Conservation (phyloP, 2,329 filamentous ascomycete genomes). For the Bipolaris bicolor region DNA sequence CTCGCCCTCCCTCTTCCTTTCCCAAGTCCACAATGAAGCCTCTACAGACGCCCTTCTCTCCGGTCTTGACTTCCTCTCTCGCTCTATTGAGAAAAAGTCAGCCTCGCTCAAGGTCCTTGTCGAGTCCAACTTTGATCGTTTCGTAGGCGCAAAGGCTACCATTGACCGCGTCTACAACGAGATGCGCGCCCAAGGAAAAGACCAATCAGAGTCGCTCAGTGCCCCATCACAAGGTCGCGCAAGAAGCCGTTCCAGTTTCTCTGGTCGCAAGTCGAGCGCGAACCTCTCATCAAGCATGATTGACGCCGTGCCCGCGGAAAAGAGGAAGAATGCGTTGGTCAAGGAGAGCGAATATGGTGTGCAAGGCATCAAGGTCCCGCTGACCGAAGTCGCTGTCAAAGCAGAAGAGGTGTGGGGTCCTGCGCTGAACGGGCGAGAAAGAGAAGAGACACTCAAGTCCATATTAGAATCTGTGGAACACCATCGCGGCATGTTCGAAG, state of each 20-base stretch:
- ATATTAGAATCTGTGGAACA: slow-evolving; percentile 77
- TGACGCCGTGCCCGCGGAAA: slow-evolving; percentile 54
- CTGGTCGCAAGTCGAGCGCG: slow-evolving; percentile 55
- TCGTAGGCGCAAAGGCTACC: slow-evolving; percentile 94
- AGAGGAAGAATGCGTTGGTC: slow-evolving; percentile 85
- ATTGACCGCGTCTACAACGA: slow-evolving; percentile 99
- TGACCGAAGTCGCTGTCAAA: slow-evolving; percentile 89
- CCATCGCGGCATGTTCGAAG: slow-evolving; percentile 81
- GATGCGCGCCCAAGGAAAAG: slow-evolving; percentile 77
- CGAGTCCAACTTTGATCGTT: slow-evolving; percentile 97
- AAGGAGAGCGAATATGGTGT: slow-evolving; percentile 73
- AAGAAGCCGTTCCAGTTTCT: slow-evolving; percentile 67
- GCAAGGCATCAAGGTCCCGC: slow-evolving; percentile 74
- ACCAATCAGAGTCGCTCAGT: slow-evolving; percentile 35
- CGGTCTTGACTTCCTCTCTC: slow-evolving; percentile 84
- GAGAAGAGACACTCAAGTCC: slow-evolving; percentile 83
- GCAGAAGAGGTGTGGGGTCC: slow-evolving; percentile 98
- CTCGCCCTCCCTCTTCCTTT: slow-evolving; percentile 88
- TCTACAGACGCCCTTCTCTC: slow-evolving; percentile 80
- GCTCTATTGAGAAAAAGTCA: slow-evolving; percentile 96
- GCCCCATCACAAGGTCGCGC: slow-evolving; percentile 67
- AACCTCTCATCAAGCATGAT: slow-evolving; percentile 35
- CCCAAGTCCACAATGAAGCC: slow-evolving; percentile 85
- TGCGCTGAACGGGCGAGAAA: slow-evolving; percentile 86
- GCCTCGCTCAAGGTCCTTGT: slow-evolving; percentile 95